Percentiles rank a stretch among this genome's conserved stretches.
phyloP scores from a whole-genome alignment of 2,329 filamentous ascomycete species.

The Epichloe festucae region DNA sequence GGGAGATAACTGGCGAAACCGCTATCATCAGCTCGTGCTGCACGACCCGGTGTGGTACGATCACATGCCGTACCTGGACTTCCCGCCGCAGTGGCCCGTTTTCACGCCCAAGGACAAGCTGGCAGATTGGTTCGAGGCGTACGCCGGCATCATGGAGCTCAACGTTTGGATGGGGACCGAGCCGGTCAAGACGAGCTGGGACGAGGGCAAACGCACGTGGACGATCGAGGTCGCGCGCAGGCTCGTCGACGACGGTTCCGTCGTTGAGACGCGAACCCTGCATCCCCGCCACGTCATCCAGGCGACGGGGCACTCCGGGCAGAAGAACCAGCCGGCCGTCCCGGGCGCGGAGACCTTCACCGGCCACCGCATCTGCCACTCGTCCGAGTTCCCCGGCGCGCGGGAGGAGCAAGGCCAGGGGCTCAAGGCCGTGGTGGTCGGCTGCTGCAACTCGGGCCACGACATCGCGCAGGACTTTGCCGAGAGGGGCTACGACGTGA shows the following conservation, averaged over 20 bases:
- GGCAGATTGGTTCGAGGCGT: conserved; percentile 54
- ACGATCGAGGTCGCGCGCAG: conserved; percentile 39
- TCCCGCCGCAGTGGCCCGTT: conserved; percentile 52
- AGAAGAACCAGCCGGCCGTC: conserved; percentile 47
- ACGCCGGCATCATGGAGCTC: conserved; percentile 51
- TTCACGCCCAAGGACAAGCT: conserved; percentile 63
- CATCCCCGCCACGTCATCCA: conserved; percentile 52
- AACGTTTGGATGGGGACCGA: conserved; percentile 50
- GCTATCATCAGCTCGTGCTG: conserved; percentile 52
- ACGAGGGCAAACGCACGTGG: conserved; percentile 38
- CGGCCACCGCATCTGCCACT: conserved; percentile 49
- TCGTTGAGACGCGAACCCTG: conserved; percentile 36
- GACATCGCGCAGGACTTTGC: conserved; percentile 57
- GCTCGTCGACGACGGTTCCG: conserved; percentile 27
- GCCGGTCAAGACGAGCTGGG: conserved; percentile 34
- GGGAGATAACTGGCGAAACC: conserved; percentile 50
- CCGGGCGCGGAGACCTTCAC: conserved; percentile 44
- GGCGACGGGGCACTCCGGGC: conserved; percentile 55
- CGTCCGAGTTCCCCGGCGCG: conserved; percentile 45
- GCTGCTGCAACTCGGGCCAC: conserved; percentile 55
- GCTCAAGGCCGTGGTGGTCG: conserved; percentile 52
- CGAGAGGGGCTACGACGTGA: conserved; percentile 53
- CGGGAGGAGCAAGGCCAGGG: conserved; percentile 11
- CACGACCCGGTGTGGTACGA: conserved; percentile 54
- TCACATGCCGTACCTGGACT: conserved; percentile 50